Evolutionary conservation across 176 grass and related monocot species (phyloP).

Genomic region (Juncus inflexus): DNA sequence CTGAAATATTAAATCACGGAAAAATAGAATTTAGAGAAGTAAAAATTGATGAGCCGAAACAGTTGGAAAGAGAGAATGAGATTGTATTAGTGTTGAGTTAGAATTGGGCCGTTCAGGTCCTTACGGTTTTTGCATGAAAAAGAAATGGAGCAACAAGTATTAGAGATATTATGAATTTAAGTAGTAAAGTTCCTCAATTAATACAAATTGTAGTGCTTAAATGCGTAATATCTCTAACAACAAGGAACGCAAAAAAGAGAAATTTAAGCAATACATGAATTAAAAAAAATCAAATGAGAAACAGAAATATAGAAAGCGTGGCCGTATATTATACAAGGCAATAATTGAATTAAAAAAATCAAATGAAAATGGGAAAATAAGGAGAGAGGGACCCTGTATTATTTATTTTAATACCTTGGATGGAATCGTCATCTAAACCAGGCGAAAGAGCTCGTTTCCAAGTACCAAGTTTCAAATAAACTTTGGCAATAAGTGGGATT

Average conservation of each 20-base stretch:
- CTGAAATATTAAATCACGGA: slow-evolving; percentile 26
- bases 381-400: too few species aligned
- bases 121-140: not conserved
- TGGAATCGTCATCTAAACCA: slow-evolving; percentile 80
- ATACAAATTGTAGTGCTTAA: too few species aligned
- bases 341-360: too few species aligned
- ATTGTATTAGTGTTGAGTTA: not conserved
- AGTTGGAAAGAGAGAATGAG: not conserved
- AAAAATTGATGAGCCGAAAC: not conserved
- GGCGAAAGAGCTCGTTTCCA: slow-evolving; percentile 93
- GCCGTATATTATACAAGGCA: too few species aligned
- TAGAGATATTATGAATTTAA: too few species aligned
- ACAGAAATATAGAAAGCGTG: too few species aligned
- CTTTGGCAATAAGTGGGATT: slow-evolving; percentile 81
- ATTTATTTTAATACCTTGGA: slow-evolving; percentile 51
- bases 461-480: slow-evolving; percentile 86
- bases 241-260: slow-evolving; percentile 18
- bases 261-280: not conserved
- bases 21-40: too few species aligned
- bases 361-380: too few species aligned
- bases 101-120: not conserved
- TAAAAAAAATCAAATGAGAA: not conserved
- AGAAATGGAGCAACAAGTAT: too few species aligned
- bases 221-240: not conserved
- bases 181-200: too few species aligned